phyloP scores from a whole-genome alignment of 148 eudicot genomes.

The Talinum fruticosum region DNA sequence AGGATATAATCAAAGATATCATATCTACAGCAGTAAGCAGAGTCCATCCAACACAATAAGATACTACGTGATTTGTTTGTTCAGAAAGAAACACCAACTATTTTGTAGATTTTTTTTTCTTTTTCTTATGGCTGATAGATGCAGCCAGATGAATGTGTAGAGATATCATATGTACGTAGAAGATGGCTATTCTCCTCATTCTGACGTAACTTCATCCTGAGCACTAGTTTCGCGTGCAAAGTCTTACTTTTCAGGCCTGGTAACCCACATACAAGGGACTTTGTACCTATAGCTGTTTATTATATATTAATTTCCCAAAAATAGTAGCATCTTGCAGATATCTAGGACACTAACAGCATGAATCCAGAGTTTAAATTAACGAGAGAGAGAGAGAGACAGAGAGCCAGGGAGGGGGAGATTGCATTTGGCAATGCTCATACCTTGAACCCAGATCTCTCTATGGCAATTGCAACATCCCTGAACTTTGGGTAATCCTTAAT shows the following conservation, averaged over 20 bases:
- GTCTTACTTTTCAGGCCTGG: not conserved
- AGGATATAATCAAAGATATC: too few species aligned
- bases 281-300: not conserved
- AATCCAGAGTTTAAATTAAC: not conserved
- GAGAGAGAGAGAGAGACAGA: not conserved
- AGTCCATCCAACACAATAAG: not conserved
- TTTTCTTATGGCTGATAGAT: not conserved
- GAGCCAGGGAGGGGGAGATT: not conserved
- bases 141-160: not conserved
- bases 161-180: not conserved
- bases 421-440: slow-evolving; percentile 28
- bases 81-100: not conserved
- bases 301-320: not conserved
- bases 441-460: slow-evolving; percentile 88
- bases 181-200: not conserved
- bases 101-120: too few species aligned
- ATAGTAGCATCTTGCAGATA: not conserved
- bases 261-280: not conserved
- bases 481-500: slow-evolving; percentile 86
- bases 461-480: slow-evolving; percentile 82
- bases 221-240: not conserved
- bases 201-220: not conserved
- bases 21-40: not conserved
- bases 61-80: not conserved
- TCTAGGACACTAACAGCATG: not conserved